Conservation (phyloP, 116 monocot species). For the Trichopus zeylanicus region DNA sequence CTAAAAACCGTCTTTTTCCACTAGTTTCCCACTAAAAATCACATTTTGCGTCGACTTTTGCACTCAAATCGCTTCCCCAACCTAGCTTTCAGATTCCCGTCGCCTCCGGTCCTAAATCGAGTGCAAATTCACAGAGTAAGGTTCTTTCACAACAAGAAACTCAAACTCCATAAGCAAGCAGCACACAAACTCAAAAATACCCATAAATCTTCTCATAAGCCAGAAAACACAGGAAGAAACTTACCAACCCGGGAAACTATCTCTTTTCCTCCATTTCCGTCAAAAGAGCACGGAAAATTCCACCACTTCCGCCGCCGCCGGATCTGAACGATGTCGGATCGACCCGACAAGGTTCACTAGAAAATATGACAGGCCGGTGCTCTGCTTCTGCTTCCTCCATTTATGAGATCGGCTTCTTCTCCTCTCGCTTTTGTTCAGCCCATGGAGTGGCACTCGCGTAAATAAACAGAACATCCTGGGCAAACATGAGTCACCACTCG, state of each 20-base stretch:
- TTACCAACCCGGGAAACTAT: not conserved
- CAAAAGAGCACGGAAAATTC: not conserved
- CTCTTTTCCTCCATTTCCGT: not conserved
- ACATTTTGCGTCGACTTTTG: too few relatives aligned
- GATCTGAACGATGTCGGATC: not conserved
- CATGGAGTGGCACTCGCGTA: not conserved
- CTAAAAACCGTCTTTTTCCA: too few relatives aligned
- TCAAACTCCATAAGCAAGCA: too few relatives aligned
- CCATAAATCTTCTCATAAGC: too few relatives aligned
- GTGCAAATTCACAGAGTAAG: too few relatives aligned
- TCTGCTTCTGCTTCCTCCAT: not conserved
- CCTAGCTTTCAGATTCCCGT: too few relatives aligned
- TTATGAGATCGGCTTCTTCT: not conserved
- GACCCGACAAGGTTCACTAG: not conserved
- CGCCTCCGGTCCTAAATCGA: too few relatives aligned
- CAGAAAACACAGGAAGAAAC: too few relatives aligned
- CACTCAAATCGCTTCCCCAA: not conserved
- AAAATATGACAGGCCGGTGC: not conserved
- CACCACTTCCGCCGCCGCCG: not conserved
- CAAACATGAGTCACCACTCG: not conserved
- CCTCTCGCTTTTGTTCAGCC: not conserved
- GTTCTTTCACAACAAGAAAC: too few relatives aligned
- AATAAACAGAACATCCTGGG: not conserved
- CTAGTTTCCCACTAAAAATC: not conserved
- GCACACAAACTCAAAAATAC: too few relatives aligned